Percentiles rank a stretch among this genome's conserved stretches.
Evolutionary conservation across 1,139 yeast genomes (phyloP).

Genomic region (Kluyveromyces sp.): DNA sequence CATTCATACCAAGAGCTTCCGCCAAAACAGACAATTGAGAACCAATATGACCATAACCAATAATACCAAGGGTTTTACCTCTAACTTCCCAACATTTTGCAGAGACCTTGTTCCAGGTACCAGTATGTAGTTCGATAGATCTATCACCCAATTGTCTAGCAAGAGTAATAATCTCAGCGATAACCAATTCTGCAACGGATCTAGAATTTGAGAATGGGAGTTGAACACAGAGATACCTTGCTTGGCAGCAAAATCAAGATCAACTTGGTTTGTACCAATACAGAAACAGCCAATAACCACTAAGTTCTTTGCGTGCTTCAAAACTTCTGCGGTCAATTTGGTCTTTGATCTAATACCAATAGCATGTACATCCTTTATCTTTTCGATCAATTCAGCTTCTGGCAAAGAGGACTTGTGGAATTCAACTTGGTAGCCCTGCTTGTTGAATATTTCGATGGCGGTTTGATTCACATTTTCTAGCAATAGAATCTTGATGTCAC

Average conservation of each 20-base stretch:
- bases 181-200: conserved; percentile 96
- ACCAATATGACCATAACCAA: conserved; percentile 98
- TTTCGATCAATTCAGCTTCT: conserved; percentile 91
- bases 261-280: conserved; percentile 98
- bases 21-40: conserved; percentile 94
- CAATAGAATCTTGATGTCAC: conserved; percentile 83
- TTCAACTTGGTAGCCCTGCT: conserved; percentile 96
- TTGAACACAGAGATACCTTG: conserved; percentile 95
- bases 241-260: conserved; percentile 83
- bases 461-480: conserved; percentile 90
- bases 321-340: conserved; percentile 67
- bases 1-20: conserved; percentile 97
- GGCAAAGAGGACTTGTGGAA: conserved; percentile 83
- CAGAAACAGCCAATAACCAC: conserved; percentile 96
- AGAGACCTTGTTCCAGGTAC: conserved; percentile 96
- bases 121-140: conserved; percentile 91
- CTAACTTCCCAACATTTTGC: conserved; percentile 98
- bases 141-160: conserved; percentile 98
- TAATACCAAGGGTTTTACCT: conserved; percentile 94
- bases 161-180: conserved; percentile 86
- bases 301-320: conserved; percentile 81
- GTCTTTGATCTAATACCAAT: conserved; percentile 98
- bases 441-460: conserved; percentile 75
- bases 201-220: conserved; percentile 99
- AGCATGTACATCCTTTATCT: conserved; percentile 89